Evolutionary conservation across 306 rosid species (phyloP).

Genomic region (Hippophae gyantsensis): DNA sequence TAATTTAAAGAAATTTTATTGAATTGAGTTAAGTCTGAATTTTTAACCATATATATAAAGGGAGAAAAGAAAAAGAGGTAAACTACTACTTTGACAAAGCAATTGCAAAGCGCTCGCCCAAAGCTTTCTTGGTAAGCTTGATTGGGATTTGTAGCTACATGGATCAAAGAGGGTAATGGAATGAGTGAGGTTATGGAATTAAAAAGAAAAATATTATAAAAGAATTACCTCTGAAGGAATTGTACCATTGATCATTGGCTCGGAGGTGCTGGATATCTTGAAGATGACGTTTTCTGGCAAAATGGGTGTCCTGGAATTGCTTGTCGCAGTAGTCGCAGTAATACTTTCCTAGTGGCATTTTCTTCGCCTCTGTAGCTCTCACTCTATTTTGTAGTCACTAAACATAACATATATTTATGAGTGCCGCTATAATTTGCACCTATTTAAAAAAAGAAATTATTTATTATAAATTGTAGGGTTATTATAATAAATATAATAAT

Average conservation of each 20-base stretch:
- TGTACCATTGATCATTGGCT: slow-evolving; percentile 80
- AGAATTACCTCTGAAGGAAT: slow-evolving; percentile 53
- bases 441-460: too few relatives aligned
- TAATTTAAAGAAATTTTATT: too few relatives aligned
- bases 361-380: neutral
- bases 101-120: slow-evolving; percentile 41
- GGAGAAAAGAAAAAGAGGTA: neutral
- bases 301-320: slow-evolving; percentile 63
- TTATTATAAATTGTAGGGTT: too few relatives aligned
- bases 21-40: too few relatives aligned
- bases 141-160: slow-evolving; percentile 20
- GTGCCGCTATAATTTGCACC: too few relatives aligned
- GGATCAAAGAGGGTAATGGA: neutral
- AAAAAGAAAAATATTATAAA: neutral
- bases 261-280: slow-evolving; percentile 56
- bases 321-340: slow-evolving; percentile 82
- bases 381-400: too few relatives aligned
- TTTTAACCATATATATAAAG: too few relatives aligned
- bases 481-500: too few relatives aligned
- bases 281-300: slow-evolving; percentile 63
- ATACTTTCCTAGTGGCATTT: slow-evolving; percentile 12
- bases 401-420: too few relatives aligned
- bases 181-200: neutral
- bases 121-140: slow-evolving; percentile 20
- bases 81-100: slow-evolving; percentile 53